phyloP scores from a whole-genome alignment of 495 filamentous ascomycete genomes.

The Hypoxylon crocopeplum region DNA sequence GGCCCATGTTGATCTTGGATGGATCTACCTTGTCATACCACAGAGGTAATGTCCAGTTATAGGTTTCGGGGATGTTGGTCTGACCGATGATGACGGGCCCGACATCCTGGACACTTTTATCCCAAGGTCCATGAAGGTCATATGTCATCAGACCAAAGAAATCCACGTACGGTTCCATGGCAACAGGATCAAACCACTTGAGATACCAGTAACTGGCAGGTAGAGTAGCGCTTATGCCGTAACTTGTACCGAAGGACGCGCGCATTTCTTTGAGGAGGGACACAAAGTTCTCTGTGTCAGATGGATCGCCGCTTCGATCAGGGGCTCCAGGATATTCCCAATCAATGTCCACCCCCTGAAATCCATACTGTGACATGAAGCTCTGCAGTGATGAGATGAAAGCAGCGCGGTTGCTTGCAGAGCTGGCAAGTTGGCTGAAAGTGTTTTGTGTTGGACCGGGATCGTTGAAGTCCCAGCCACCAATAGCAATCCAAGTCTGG shows the following conservation, averaged over 20 bases:
- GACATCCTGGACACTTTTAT: neutral
- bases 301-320: conserved; percentile 47
- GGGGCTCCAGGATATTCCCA: conserved; percentile 61
- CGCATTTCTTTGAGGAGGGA: conserved; percentile 52
- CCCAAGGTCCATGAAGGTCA: conserved; percentile 50
- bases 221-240: conserved; percentile 45
- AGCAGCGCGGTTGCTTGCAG: conserved; percentile 39
- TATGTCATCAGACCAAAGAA: conserved; percentile 67
- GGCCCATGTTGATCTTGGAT: too few species aligned
- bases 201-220: conserved; percentile 64
- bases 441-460: conserved; percentile 29
- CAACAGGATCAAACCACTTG: conserved; percentile 55
- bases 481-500: conserved; percentile 48
- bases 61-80: too few species aligned
- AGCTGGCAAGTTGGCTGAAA: conserved; percentile 28
- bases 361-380: conserved; percentile 57
- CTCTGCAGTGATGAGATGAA: conserved; percentile 52
- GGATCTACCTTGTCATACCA: too few species aligned
- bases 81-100: too few species aligned
- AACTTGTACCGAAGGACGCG: conserved; percentile 39
- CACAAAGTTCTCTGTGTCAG: conserved; percentile 53
- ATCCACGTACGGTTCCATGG: conserved; percentile 49
- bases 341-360: conserved; percentile 65
- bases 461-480: conserved; percentile 55
- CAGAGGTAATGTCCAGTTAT: too few species aligned